Base-by-base conservation (phyloP, 2,329 filamentous ascomycete species). In the Catunica adiposa region DNA sequence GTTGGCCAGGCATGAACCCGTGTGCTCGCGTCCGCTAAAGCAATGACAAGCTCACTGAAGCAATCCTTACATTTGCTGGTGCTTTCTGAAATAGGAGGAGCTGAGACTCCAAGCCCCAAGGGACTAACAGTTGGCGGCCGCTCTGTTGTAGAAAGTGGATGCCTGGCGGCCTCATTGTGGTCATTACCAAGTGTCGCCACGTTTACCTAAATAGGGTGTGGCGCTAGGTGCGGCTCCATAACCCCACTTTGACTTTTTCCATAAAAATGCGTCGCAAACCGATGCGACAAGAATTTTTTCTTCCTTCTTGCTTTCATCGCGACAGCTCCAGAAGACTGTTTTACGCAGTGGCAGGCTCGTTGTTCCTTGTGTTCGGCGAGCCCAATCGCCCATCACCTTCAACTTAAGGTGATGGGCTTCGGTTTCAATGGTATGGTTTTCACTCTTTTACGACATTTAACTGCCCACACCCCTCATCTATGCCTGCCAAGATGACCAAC, bases 401-500 rank as follows among this genome's bases (percentile, higher is more conserved):
- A 47, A 37, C 15, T 26, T 34, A 38, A 57, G 25, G 44, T 22
- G 31, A 54, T 40, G 52, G 46, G 56, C 56, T 50, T 2, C 6
- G 9, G 40, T 38, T 25, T 37, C 34, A 53, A 50, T 53, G 53
- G 56, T 58, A 58, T 50, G 56, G 8, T 15, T 48, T 48, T 48
- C 11, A 23, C 17, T 22, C 8, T 44, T 22, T 23, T 22, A 48
- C 20, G 11, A 47, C 23, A 48, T n/a, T 20, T 20, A 11, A 9
- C 44, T n/a, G n/a, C n/a, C n/a, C 1, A 23, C 22, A 48, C 44
- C n/a, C 11, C n/a, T n/a, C n/a, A n/a, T n/a, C 22, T 26, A 37
- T 40, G 54, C 53, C 55, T 34, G 42, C 58, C 55, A 55, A 56
- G 67, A 70, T 69, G 67, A 67, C 61, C 56, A 62, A 42, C n/a